Base-by-base conservation (phyloP, 176 grass and related monocot genomes). In the Oryza rufipogon region DNA sequence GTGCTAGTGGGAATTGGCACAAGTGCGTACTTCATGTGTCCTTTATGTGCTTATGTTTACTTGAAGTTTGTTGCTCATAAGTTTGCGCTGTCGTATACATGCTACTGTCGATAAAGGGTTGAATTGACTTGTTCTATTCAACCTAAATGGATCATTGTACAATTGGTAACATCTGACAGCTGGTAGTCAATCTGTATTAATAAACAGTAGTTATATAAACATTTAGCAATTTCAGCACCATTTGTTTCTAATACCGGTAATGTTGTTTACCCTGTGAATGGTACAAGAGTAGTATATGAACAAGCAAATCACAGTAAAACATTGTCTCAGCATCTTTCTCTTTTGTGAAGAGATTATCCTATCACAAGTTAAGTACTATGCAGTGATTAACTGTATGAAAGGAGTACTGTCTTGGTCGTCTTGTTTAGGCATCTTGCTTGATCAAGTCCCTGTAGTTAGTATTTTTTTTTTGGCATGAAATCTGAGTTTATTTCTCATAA, bases 1-100 rank as follows among this genome's bases (percentile, higher is more conserved):
- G 96, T 66, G 89, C 91, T 3, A 96, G 91, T 7, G 79, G 93
- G 36, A 83, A 92, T 46, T 99, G 96, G 93, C 96, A 96, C 86
- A 99, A 81, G 96, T 99, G 89, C 13, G 80, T 63, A 46, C 45
- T 67, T 49, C 63, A 28, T 51, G 3, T 52, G 1, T 44, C 3
- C 60, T 86, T 80, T 89, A 75, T 75, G 26, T 80, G 64, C 42
- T 74, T 91, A 64, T 20, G 34, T 76, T 60, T 19, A 16, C 63
- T 75, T 36, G 34, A 36, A 36, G 34, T 36, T 36, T 36, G 34
- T 36, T 36, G 34, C 34, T 36, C 34, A 36, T 36, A 49, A 87
- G 12, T 61, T 66, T 10, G 42, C 71, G 5, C 52, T 75, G 3
- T 34, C 51, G 14, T 52, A 45, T 11, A 19, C 23, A 44, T 36